phyloP scores from a whole-genome alignment of 257 asterid species.

The Petrea volubilis region DNA sequence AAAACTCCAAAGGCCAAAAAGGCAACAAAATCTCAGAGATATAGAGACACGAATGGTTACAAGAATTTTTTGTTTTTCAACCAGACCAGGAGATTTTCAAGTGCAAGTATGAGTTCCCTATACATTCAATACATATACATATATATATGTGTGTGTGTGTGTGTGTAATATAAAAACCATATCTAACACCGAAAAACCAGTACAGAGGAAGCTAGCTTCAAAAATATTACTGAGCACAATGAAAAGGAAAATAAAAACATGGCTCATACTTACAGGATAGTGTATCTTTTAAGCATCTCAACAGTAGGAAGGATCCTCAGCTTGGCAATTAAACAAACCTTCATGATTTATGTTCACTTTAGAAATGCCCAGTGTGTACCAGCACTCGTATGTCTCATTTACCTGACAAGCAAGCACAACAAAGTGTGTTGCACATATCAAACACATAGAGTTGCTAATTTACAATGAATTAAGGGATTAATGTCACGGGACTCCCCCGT shows the following conservation, averaged over 20 bases:
- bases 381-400: slow-evolving; percentile 87
- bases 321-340: slow-evolving; percentile 78
- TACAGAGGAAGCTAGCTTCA: neutral
- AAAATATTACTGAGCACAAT: slow-evolving; percentile 14
- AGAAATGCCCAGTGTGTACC: slow-evolving; percentile 81
- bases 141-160: too few species aligned
- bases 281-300: slow-evolving; percentile 83
- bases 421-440: slow-evolving; percentile 5
- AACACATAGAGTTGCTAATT: slow-evolving; percentile 12
- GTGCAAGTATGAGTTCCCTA: too few species aligned
- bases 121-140: too few species aligned
- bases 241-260: neutral
- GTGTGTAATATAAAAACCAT: too few species aligned
- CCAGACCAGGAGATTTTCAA: too few species aligned
- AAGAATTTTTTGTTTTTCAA: too few species aligned
- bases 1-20: neutral
- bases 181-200: too few species aligned
- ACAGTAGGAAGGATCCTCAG: slow-evolving; percentile 78
- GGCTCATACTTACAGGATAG: slow-evolving; percentile 63
- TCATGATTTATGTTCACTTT: slow-evolving; percentile 68
- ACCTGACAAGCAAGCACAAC: slow-evolving; percentile 55
- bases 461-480: too few species aligned
- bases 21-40: too few species aligned
- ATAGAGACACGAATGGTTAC: too few species aligned
- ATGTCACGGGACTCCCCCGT: too few species aligned